These are phyloP conservation scores for Syncephalastrum monosporum DNA, from an alignment of 371 early-diverging fungal species.

Conservation along the genomic window DNA sequence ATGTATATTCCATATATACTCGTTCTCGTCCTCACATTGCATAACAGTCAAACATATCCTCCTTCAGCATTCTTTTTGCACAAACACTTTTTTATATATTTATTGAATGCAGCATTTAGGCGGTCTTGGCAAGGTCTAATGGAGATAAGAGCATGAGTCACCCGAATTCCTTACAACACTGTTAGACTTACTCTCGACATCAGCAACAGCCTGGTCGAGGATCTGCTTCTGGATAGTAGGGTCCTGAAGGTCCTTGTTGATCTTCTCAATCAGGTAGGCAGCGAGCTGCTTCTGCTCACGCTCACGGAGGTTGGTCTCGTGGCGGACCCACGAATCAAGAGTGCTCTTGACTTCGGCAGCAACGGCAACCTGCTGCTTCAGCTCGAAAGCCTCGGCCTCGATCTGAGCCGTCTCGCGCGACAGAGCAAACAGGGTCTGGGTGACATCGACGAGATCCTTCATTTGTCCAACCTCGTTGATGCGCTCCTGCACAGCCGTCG, in stretches of 20 bases:
- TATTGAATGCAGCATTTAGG: conserved; percentile 8
- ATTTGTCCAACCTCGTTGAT: conserved; percentile 90
- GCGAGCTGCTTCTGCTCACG: conserved; percentile 90
- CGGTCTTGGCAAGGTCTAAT: conserved; percentile 19
- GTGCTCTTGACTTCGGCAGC: conserved; percentile 83
- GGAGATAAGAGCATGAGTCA: not conserved
- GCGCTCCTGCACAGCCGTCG: conserved; percentile 83
- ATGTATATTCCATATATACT: too few species aligned
- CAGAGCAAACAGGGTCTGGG: conserved; percentile 90
- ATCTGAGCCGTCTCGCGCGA: conserved; percentile 93
- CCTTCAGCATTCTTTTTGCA: too few species aligned
- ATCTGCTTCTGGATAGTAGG: conserved; percentile 71
- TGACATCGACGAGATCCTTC: conserved; percentile 90
- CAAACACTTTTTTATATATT: too few species aligned
- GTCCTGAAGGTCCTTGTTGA: conserved; percentile 78
- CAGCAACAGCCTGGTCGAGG: conserved; percentile 54
- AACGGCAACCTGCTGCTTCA: conserved; percentile 89
- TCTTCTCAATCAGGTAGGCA: conserved; percentile 81
- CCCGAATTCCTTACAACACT: not conserved
- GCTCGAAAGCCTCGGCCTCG: conserved; percentile 90
- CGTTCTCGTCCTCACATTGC: too few species aligned
- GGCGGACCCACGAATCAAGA: conserved; percentile 95
- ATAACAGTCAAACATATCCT: too few species aligned
- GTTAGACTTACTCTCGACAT: conserved; percentile 48
- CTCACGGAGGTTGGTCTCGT: conserved; percentile 91